Conservation (phyloP, 2,329 filamentous ascomycete genomes). For the Epichloe brachyelytri region DNA sequence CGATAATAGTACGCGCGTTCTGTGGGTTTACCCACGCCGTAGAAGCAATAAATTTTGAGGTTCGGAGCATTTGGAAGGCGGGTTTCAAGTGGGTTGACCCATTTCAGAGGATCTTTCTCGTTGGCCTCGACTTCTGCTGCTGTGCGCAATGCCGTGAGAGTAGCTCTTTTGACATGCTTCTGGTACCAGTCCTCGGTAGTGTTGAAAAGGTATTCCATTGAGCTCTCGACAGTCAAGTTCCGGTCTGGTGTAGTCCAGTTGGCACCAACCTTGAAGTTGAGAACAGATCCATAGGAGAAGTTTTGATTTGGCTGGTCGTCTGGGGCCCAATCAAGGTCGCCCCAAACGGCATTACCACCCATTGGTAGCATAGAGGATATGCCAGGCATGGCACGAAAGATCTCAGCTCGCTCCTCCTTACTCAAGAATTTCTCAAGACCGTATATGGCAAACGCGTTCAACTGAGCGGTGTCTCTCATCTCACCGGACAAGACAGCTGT, state of each 20-base stretch:
- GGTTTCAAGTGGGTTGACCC: constrained; percentile 90
- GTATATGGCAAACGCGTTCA: constrained; percentile 93
- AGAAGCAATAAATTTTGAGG: constrained; percentile 95
- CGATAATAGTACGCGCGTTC: constrained; percentile 90
- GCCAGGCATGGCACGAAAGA: constrained; percentile 94
- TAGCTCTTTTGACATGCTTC: constrained; percentile 62
- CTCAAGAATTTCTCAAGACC: constrained; percentile 92
- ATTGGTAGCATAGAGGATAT: constrained; percentile 95
- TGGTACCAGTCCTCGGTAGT: constrained; percentile 79
- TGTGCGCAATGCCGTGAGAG: constrained; percentile 78
- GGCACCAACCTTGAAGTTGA: constrained; percentile 64
- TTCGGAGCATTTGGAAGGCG: constrained; percentile 75
- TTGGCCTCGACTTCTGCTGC: constrained; percentile 69
- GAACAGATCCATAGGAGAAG: constrained; percentile 62
- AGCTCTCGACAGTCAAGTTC: constrained; percentile 73
- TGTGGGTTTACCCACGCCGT: constrained; percentile 85
- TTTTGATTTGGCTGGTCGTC: constrained; percentile 68
- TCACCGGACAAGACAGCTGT: constrained; percentile 87
- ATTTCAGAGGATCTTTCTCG: constrained; percentile 64
- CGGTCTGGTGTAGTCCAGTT: constrained; percentile 50
- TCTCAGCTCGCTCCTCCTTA: constrained; percentile 78
- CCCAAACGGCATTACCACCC: constrained; percentile 91
- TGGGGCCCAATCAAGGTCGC: constrained; percentile 73
- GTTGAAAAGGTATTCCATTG: constrained; percentile 64
- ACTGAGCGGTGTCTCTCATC: constrained; percentile 95